Conservation (phyloP, 202 grass and related monocot species). For the Eragrostis tef region DNA sequence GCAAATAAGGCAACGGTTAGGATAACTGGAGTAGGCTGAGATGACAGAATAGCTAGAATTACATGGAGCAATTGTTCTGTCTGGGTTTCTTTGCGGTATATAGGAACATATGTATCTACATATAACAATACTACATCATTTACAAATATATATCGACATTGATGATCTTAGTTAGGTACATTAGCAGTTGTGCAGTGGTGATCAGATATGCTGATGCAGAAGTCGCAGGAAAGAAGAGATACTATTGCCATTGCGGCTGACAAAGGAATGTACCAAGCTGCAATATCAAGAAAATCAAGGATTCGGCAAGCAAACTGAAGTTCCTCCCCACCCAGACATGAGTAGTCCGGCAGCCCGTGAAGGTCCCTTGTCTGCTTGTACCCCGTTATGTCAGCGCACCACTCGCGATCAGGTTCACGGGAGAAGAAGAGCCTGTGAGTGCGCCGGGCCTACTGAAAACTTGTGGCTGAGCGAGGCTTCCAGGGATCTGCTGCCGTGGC, state of each 20-base stretch:
- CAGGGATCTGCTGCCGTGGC: background rate
- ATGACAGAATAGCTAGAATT: too few relatives aligned
- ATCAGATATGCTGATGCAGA: too few relatives aligned
- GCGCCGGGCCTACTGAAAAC: constrained; percentile 9
- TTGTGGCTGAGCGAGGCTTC: constrained; percentile 19
- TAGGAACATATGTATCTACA: too few relatives aligned
- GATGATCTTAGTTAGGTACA: too few relatives aligned
- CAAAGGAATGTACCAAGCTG: background rate
- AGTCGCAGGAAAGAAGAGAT: background rate
- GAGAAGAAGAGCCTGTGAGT: background rate
- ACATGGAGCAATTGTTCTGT: too few relatives aligned
- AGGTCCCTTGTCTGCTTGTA: constrained; percentile 21
- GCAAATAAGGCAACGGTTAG: too few relatives aligned
- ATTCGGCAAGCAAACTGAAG: background rate
- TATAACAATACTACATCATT: too few relatives aligned
- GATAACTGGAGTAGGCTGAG: too few relatives aligned
- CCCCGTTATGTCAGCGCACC: background rate
- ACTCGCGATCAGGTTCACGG: constrained; percentile 46
- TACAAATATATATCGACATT: too few relatives aligned
- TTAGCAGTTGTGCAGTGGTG: too few relatives aligned
- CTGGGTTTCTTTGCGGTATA: too few relatives aligned
- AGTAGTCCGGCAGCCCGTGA: constrained; percentile 17
- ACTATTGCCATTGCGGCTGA: background rate
- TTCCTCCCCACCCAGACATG: background rate
- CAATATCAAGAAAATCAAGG: background rate